Evolutionary conservation across 345 rosid species (phyloP), one percentile per base, ranked within the genome.

Genomic region (Excoecaria cochinchinensis): DNA sequence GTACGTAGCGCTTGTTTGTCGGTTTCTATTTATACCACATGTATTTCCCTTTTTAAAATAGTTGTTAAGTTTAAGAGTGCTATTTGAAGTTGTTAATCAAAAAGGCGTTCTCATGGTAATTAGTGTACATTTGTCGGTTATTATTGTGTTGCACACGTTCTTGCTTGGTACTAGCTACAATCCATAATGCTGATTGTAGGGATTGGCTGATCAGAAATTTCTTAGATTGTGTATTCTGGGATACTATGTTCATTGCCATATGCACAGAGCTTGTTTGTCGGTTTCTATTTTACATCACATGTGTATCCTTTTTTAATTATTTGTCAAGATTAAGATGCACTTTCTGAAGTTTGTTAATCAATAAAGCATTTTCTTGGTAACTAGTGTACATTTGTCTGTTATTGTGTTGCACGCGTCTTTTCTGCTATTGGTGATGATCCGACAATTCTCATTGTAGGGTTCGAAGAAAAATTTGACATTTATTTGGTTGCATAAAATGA

Each of bases 301-400:
- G 10, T 17, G 3, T 73, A 46, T 38, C 24, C 15, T 48, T 50
- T 50, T 38, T 60, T n/a, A 22, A 24, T 3, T 8, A 10, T 51
- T 71, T 72, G 72, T 66, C 38, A 31, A 14, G 31, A 65, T 66
- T 24, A n/a, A 0, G 19, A 24, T 57, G 58, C 6, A 15, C 16
- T 25, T 2, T 50, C 8, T 50, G 44, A 52, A 69, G 8, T 11
- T 42, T 55, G 4, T 71, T 42, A 38, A 22, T 11, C 6, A 7
- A 21, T 1, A 71, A 38, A 22, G 19, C 9, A 5, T 39, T 60
- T 73, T 22, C 36, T 44, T 6, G 19, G 8, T 51, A 8, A 25
- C 60, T 4, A 61, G 61, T 46, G 25, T 51, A 52, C 36, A 31
- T 80, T 70, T 81, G 77, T 76, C 53, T n/a, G 71, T 65, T 69